A percentile compares a stretch with the other conserved stretches of the same genome.
Evolutionary conservation across 2,329 filamentous ascomycete genomes (phyloP).

Genomic region (Teratosphaeria viscida): DNA sequence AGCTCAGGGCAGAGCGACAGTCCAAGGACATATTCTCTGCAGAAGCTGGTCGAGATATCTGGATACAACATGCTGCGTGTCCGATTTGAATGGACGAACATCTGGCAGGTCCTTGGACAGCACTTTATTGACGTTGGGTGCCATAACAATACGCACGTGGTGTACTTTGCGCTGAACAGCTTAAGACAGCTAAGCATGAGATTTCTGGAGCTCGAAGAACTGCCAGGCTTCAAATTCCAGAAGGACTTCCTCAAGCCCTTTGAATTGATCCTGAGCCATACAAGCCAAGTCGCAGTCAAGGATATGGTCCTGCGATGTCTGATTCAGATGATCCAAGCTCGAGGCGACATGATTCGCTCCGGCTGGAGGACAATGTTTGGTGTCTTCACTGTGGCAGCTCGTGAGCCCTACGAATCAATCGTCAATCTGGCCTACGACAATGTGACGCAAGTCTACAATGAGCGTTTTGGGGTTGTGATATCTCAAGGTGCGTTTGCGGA

Average conservation of each 20-base stretch:
- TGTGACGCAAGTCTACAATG: constrained; percentile 89
- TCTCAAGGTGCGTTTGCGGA: constrained; percentile 95
- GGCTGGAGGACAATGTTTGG: constrained; percentile 99
- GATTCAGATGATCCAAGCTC: constrained; percentile 97
- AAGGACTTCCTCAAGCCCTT: constrained; percentile 99
- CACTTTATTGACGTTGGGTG: constrained; percentile 98
- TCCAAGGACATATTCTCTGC: constrained; percentile 89
- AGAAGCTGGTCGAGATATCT: constrained; percentile 97
- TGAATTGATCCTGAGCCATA: constrained; percentile 93
- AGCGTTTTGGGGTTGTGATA: constrained; percentile 89
- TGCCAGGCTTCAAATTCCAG: constrained; percentile 98
- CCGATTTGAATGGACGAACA: constrained; percentile 94
- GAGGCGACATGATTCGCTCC: constrained; percentile 91
- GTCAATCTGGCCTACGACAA: constrained; percentile 96
- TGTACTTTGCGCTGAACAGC: constrained; percentile 95
- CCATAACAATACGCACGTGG: constrained; percentile 89
- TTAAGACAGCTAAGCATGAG: constrained; percentile 93
- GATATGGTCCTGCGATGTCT: constrained; percentile 94
- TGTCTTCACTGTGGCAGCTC: constrained; percentile 89
- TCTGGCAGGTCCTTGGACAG: constrained; percentile 94
- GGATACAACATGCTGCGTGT: constrained; percentile 99
- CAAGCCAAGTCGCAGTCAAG: constrained; percentile 82
- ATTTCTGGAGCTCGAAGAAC: constrained; percentile 95
- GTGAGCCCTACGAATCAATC: constrained; percentile 87
- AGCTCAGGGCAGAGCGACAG: constrained; percentile 93